Percentiles rank a stretch among this genome's conserved stretches.
phyloP scores from a whole-genome alignment of 495 filamentous ascomycete genomes.

The Niebla homalea region DNA sequence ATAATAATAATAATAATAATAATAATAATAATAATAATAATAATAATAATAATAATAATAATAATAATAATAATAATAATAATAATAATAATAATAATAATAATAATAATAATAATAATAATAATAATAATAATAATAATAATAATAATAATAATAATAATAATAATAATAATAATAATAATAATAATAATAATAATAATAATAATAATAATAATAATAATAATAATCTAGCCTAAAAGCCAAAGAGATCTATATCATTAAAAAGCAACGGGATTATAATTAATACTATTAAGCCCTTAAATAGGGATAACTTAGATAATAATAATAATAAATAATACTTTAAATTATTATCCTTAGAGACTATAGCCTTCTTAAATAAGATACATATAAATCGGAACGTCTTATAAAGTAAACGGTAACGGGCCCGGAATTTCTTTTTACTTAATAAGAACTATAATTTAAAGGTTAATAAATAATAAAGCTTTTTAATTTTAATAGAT shows the following conservation, averaged over 20 bases:
- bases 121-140: neutral
- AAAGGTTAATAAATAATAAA: no score
- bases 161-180: neutral
- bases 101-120: neutral
- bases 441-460: no score
- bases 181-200: neutral
- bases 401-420: no score
- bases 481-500: neutral
- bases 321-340: no score
- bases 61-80: neutral
- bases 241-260: no score
- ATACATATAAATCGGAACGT: no score
- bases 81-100: neutral
- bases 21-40: neutral
- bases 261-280: no score
- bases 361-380: no score
- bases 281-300: no score
- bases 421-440: no score
- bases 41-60: neutral
- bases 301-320: no score
- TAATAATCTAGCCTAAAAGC: slow-evolving; percentile 5
- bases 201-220: neutral
- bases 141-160: neutral
- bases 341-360: no score
- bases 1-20: neutral